Percentiles rank a stretch among this genome's conserved stretches.
These are phyloP conservation scores for Cicer bijugum DNA, from an alignment of 306 rosid species.

Conservation along the genomic window DNA sequence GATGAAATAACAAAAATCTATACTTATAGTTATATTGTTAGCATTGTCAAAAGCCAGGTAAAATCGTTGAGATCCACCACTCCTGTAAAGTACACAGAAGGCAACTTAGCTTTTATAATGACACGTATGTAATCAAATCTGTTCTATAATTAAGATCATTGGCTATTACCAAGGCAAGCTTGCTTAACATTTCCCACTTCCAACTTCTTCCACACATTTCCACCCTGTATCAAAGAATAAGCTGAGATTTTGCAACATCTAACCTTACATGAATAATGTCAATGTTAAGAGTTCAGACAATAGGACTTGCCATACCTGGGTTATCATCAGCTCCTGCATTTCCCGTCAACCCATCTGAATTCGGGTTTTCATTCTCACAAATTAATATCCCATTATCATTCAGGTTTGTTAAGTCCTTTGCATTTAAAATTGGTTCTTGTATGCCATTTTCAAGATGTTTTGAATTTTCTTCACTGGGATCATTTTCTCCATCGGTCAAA, in stretches of 20 bases:
- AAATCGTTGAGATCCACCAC: slow-evolving; percentile 44
- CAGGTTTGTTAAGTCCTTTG: slow-evolving; percentile 38
- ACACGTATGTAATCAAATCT: slow-evolving; percentile 6
- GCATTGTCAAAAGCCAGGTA: slow-evolving; percentile 45
- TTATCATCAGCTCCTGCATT: slow-evolving; percentile 46
- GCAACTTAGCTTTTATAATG: slow-evolving; percentile 40
- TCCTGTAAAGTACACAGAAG: slow-evolving; percentile 56
- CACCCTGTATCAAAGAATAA: slow-evolving; percentile 50
- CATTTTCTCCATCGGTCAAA: slow-evolving; percentile 54
- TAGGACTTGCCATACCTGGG: slow-evolving; percentile 43
- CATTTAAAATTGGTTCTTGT: slow-evolving; percentile 40
- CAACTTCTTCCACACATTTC: slow-evolving; percentile 47
- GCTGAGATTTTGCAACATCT: slow-evolving; percentile 36
- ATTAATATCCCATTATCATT: slow-evolving; percentile 47
- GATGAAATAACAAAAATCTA: slow-evolving; percentile 38
- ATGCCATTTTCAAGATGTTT: slow-evolving; percentile 47
- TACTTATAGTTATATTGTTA: slow-evolving; percentile 41
- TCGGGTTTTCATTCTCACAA: slow-evolving; percentile 43
- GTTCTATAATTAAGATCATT: slow-evolving; percentile 42
- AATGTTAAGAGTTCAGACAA: slow-evolving; percentile 15
- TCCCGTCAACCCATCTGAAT: slow-evolving; percentile 43
- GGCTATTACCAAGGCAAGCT: slow-evolving; percentile 53
- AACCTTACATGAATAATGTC: slow-evolving; percentile 34
- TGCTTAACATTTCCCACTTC: slow-evolving; percentile 49
- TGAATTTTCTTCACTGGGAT: slow-evolving; percentile 42